These are phyloP conservation scores for Sphagnum fallax DNA, from an alignment of 228 moss, liverwort and hornwort species.

Conservation along the genomic window DNA sequence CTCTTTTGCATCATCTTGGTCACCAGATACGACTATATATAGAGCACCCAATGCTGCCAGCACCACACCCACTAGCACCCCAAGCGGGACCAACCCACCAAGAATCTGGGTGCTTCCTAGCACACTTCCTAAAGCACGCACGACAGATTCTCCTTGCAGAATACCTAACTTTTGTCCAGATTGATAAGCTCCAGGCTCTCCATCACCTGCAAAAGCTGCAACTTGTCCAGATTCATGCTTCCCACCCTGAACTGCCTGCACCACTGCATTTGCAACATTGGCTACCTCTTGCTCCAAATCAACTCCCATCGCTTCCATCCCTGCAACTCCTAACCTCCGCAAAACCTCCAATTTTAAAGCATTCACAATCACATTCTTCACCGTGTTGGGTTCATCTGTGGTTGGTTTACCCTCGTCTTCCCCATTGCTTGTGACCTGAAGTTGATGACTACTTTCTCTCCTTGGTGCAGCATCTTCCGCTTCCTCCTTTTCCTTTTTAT, in stretches of 20 bases:
- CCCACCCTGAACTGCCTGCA: slow-evolving; percentile 44
- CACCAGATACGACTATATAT: slow-evolving; percentile 67
- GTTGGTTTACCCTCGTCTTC: background rate
- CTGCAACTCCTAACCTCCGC: slow-evolving; percentile 73
- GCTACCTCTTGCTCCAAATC: slow-evolving; percentile 64
- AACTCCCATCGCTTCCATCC: slow-evolving; percentile 69
- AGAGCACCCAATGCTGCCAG: slow-evolving; percentile 77
- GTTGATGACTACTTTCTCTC: too few species aligned
- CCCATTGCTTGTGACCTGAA: background rate
- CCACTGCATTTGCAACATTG: slow-evolving; percentile 63
- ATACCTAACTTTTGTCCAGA: slow-evolving; percentile 39
- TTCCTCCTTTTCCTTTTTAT: slow-evolving; percentile 4
- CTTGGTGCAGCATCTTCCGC: background rate
- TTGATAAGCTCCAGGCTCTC: background rate
- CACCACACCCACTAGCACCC: slow-evolving; percentile 81
- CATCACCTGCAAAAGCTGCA: background rate
- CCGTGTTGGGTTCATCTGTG: slow-evolving; percentile 10
- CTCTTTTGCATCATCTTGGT: slow-evolving; percentile 22
- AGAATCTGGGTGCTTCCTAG: slow-evolving; percentile 48
- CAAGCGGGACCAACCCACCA: slow-evolving; percentile 61
- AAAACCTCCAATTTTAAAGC: slow-evolving; percentile 78
- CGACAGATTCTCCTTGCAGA: slow-evolving; percentile 41
- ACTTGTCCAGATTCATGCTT: slow-evolving; percentile 15
- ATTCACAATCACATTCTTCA: slow-evolving; percentile 54
- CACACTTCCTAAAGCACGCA: slow-evolving; percentile 39